Base-by-base conservation (phyloP, 164 flowering plant genomes). In the Stephania yunnanensis region DNA sequence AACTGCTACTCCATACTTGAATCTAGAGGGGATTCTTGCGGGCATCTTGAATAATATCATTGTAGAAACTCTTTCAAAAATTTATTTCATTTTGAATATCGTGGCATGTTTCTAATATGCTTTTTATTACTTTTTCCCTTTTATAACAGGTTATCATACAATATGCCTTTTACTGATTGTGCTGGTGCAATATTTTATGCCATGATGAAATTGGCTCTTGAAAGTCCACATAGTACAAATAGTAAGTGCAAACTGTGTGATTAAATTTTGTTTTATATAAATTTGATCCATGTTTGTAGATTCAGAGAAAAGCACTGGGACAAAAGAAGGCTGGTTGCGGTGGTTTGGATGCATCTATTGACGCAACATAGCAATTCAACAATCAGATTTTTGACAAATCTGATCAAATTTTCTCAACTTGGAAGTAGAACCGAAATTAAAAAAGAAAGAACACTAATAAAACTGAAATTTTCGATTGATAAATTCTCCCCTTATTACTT, bases 181-280 rank as follows among this genome's bases (percentile, higher is more conserved):
- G 93, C 95, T 73, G 87, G 97, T 48, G 96, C 97, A 63, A 77
- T 95, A 78, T 95, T 93, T 82, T 87, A 88, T 81, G 87, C 99
- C 0, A 76, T 95, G 78, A 85, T 93, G 90, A 95, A 89, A 80
- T 81, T 85, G 82, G 96, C 96, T 42, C 58, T 86, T 71, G 91
- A 90, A 72, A 83, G 84, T 77, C 83, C 87, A 12, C 87, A 85
- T 79, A 76, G 11, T 73, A 84, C 92, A 68, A 73, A 84, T 66
- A 80, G 97, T 88, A 84, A 83, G 84, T 73, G 46, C 12, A 2
- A 22, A 36, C 42, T 66, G 13, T 22, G 48, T 31, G 22, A 63
- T 72, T 67, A 13, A 68, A 52, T 4, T 71, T 25, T 64, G 64
- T n/a, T 36, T 52, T 50, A 8, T 15, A 10, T 12, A 12, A 48